Base-by-base conservation (phyloP, 805 yeast species). In the Yamadazyma insecticola region DNA sequence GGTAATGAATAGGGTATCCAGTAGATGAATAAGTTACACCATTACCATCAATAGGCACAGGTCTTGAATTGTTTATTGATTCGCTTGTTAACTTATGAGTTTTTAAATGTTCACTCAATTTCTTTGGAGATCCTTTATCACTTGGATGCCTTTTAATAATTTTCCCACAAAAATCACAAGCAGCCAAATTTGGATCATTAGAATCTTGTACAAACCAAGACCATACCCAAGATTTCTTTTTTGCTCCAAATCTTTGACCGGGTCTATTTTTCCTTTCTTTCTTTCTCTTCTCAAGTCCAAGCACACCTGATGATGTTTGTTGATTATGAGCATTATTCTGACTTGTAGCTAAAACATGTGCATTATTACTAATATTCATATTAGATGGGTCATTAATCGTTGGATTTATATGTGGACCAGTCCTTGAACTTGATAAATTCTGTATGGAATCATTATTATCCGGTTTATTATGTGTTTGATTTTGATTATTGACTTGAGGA, bases 211-310 rank as follows among this genome's bases (percentile, higher is more conserved):
- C 60, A 44, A 74, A 75, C 80, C 81, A 75, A 13, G 66, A 52
- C 81, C 81, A 75, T 10, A 74, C 79, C 80, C 80, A 75, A 19
- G 76, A 72, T 41, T 66, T 69, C 61, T 74, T 74, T 44, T 72
- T 74, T 12, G 81, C 81, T 12, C 81, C 81, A 37, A 72, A 72
- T 42, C 65, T 69, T 41, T 69, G 76, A 6, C 78, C 78, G 1
- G 77, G 77, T 31, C 71, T 57, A 44, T 70, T 71, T 13, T 53
- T 55, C 14, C 67, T 53, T 29, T 55, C 63, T 24, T 48, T 47
- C 36, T 53, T 55, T n/a, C n/a, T n/a, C n/a, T n/a, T n/a, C n/a
- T n/a, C n/a, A n/a, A n/a, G n/a, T n/a, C n/a, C n/a, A n/a, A n/a
- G n/a, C n/a, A n/a, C n/a, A n/a, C n/a, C n/a, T n/a, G n/a, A n/a